Conservation (phyloP, 768 basidiomycete genomes). For the Porphyrellus cyaneotinctus region DNA sequence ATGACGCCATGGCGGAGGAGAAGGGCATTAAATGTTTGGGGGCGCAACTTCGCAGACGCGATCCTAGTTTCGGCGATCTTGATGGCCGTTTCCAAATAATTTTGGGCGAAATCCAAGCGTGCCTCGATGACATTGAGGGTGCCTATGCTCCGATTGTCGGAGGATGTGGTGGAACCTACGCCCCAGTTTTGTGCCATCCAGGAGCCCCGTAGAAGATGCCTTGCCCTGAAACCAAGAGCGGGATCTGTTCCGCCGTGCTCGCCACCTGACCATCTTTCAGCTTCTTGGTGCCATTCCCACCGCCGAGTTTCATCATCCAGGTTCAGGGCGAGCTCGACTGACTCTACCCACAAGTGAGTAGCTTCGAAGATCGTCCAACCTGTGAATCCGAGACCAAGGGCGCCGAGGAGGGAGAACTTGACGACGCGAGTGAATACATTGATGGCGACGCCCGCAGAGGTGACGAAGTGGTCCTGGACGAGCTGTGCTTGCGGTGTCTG, state of each 20-base stretch:
- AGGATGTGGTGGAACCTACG: conserved; percentile 39
- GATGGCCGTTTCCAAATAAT: conserved; percentile 49
- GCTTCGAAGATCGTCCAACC: conserved; percentile 49
- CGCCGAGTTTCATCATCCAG: conserved; percentile 47
- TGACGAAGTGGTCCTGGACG: conserved; percentile 33
- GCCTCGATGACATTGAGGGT: conserved; percentile 48
- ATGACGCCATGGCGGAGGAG: conserved; percentile 50
- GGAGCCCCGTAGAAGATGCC: conserved; percentile 61
- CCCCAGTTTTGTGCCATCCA: conserved; percentile 74
- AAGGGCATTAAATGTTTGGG: conserved; percentile 53
- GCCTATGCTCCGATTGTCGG: conserved; percentile 32
- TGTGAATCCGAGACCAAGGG: conserved; percentile 42
- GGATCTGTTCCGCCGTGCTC: conserved; percentile 67
- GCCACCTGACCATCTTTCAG: conserved; percentile 59
- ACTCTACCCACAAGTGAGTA: conserved; percentile 63
- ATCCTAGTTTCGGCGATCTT: conserved; percentile 40
- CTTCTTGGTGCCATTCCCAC: conserved; percentile 69
- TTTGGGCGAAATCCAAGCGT: conserved; percentile 50
- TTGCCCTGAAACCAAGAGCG: conserved; percentile 54
- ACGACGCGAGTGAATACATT: conserved; percentile 43
- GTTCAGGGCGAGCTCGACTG: conserved; percentile 43
- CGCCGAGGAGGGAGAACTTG: conserved; percentile 46
- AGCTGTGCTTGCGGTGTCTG: conserved; percentile 11
- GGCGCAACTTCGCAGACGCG: conserved; percentile 39
- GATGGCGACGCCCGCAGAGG: conserved; percentile 38